Evolutionary conservation across 805 yeast species (phyloP), one percentile per base, ranked within the genome.

Genomic region (Blastobotrys terrestris): DNA sequence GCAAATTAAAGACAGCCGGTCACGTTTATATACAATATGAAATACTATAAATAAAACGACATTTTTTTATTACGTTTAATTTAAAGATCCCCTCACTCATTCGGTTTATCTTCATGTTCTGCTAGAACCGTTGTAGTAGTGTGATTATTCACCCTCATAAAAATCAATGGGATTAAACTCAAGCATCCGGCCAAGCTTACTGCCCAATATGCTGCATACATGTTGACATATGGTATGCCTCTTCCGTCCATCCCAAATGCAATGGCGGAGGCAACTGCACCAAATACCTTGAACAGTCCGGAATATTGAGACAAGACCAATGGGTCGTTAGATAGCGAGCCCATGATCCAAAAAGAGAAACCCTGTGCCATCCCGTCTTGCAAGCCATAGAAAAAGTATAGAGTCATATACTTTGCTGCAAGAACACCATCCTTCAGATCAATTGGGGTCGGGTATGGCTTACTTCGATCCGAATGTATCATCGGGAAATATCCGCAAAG

Each of bases 231-330:
- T 4, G 55, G 48, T 6, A 52, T 15, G 31, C 16, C 11, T 16
- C 46, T 44, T 13, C 56, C 55, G 43, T 55, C 58, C 11, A 55
- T 54, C 2, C 74, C 65, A 77, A 77, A 74, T 2, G 68, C 70
- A 52, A 74, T 65, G 21, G 75, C 78, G 19, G 76, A 72, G 62
- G 74, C 76, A 13, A 77, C 77, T 39, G 75, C 69, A 62, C 75
- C 78, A 53, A 74, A 65, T 44, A 75, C 73, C 63, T 74, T 74
- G 64, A 73, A 74, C 61, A 73, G 69, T 45, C 75, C 75, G 20
- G 77, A 77, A 53, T 74, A 74, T 48, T 44, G 48, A 2, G 57
- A 46, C 40, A 52, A 39, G 44, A 49, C 43, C 18, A 43, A 41
- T 7, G 57, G 74, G 62, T 72, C 73, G 59, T 74, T 74, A 51